These are phyloP conservation scores for Picea abies DNA, from an alignment of 83 land plant genomes.

Conservation along the genomic window DNA sequence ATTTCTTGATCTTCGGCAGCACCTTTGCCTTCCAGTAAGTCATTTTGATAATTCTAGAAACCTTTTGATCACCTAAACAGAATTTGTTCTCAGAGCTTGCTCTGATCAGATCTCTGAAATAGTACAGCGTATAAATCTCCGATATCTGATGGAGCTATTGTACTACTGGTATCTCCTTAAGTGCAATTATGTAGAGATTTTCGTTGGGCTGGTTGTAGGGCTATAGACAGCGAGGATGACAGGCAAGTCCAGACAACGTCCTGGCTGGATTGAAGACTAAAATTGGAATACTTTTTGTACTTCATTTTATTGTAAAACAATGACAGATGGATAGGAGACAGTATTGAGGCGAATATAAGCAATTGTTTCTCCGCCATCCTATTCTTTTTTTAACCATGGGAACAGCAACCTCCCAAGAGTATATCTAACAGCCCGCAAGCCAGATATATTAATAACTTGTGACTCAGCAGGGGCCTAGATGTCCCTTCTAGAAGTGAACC, in stretches of 20 bases:
- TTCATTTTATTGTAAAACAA: too few species aligned
- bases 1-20: constrained; percentile 16
- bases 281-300: too few species aligned
- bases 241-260: constrained; percentile 11
- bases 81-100: background rate
- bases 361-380: too few species aligned
- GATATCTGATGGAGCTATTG: background rate
- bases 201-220: background rate
- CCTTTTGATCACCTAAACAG: background rate
- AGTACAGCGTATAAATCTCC: background rate
- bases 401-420: too few species aligned
- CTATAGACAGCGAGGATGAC: constrained; percentile 9
- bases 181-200: background rate
- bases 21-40: constrained; percentile 18
- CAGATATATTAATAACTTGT: too few species aligned
- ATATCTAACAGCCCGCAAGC: too few species aligned
- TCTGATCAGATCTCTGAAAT: background rate
- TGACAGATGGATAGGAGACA: too few species aligned
- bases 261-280: constrained; percentile 1
- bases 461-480: too few species aligned
- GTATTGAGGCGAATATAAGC: too few species aligned
- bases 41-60: background rate
- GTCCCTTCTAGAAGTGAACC: too few species aligned
- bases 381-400: too few species aligned
- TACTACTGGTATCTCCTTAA: background rate